These are phyloP conservation scores for Bondarzewia mesenterica DNA, from an alignment of 1,284 basidiomycete species.

Conservation along the genomic window DNA sequence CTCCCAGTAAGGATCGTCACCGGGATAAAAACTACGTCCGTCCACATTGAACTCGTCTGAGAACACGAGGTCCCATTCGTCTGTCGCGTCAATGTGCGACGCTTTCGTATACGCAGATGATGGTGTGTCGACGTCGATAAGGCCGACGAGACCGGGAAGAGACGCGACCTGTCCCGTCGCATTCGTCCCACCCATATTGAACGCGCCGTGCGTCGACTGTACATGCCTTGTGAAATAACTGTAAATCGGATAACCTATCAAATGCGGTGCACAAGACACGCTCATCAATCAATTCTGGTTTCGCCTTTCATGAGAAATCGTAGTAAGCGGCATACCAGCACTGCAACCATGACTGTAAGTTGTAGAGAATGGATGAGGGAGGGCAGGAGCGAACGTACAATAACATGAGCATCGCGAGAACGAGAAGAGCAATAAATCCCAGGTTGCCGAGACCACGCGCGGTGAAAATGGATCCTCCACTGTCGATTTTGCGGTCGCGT, in stretches of 20 bases:
- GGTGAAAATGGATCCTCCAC: conserved; percentile 20
- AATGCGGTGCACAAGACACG: conserved; percentile 4
- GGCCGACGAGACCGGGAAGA: conserved; percentile 28
- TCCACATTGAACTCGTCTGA: conserved; percentile 64
- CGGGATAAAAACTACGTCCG: conserved; percentile 47
- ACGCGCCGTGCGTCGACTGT: conserved; percentile 26
- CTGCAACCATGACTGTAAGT: too few species aligned
- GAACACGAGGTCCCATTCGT: conserved; percentile 45
- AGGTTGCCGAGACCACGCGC: conserved; percentile 25
- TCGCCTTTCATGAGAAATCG: not conserved
- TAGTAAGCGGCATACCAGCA: not conserved
- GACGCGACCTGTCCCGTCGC: conserved; percentile 36
- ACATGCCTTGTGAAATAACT: conserved; percentile 26
- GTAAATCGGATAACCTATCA: conserved; percentile 47
- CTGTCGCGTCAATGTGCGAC: conserved; percentile 30
- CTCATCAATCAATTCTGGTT: not conserved
- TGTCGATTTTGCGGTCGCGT: conserved; percentile 15
- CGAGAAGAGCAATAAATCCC: conserved; percentile 22
- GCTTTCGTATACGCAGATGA: conserved; percentile 29
- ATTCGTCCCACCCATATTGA: conserved; percentile 48
- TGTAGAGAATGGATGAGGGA: not conserved
- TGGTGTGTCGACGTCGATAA: conserved; percentile 50
- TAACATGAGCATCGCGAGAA: conserved; percentile 26
- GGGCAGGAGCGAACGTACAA: conserved; percentile 22
- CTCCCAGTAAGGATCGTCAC: conserved; percentile 59